Evolutionary conservation across 2,329 filamentous ascomycete genomes (phyloP), one percentile per base, ranked within the genome.

Genomic region (Ascochyta fabae): DNA sequence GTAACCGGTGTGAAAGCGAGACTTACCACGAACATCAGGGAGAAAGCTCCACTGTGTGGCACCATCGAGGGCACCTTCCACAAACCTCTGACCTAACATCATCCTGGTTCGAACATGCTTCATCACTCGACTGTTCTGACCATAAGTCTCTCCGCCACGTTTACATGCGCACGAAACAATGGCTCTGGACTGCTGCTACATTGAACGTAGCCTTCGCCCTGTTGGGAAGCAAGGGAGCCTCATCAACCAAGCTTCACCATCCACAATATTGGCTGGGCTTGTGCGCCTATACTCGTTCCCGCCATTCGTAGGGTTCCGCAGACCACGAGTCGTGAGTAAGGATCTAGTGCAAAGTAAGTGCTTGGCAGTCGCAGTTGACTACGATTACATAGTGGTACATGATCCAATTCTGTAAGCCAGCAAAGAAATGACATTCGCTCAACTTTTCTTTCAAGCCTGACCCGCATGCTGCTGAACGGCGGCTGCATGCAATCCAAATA

Each of bases 391-490:
- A 23, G 24, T 24, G 23, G 12, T 12, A 36, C 29, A 24, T 13
- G 12, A 9, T 22, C 34, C 19, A 6, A 42, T 23, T 15, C 10
- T n/a, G 5, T 46, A 46, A 50, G 43, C 40, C 31, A 48, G 31
- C 43, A 56, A 56, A 44, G 12, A 43, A 45, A 23, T 56, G 24
- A 38, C 38, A 27, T 51, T 47, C 36, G 31, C 47, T 51, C 47
- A 51, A 48, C 42, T 56, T 51, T 51, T 50, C 36, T 43, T 33
- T 29, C 47, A 56, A 56, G 53, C 53, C 48, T 56, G 53, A 56
- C 53, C 53, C 54, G 54, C 48, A 48, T 48, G 40, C 34, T 53
- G 35, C 36, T 48, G 15, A 34, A 53, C 54, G 48, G 54, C 54
- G 54, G 48, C 48, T 52, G 54, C 35, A 53, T 52, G 44, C 48